Base-by-base conservation (phyloP, 2,329 filamentous ascomycete genomes). In the Phoma sp. region DNA sequence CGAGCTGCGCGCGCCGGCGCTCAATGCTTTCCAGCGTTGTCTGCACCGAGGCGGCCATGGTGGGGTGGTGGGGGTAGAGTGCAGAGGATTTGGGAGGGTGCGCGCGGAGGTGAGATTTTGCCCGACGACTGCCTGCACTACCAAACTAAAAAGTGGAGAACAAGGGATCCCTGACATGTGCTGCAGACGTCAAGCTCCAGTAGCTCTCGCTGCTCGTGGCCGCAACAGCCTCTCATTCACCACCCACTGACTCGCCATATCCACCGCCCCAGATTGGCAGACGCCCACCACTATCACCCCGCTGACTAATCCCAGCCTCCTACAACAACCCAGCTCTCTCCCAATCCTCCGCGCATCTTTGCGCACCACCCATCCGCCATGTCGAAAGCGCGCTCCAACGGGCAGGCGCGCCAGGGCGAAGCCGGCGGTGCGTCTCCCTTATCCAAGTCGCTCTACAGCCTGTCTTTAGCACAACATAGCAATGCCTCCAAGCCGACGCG, bases 1-100 rank as follows among this genome's bases (percentile, higher is more conserved):
- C 90, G 7, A 98, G 86, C 57, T 87, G 82, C 61, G 83, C 79
- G 13, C 90, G 85, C 68, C 93, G 90, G 57, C 83, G 84, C 73
- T 96, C 91, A 37, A 96, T 82, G 66, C 88, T 83, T 39, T 84
- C 78, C 45, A 92, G 81, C 48, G 81, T 82, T 61, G 84, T 80
- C 47, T 76, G 60, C 22, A 60, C 57, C 6, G 66, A 53, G 13
- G 59, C 63, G 9, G 68, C 64, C 70, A 73, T 71, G 22, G 36
- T 40, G 37, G n/a, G 40, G 37, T 25, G 23, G 52, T 37, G n/a
- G 45, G 33, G 40, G 52, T 53, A 41, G 47, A 48, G 38, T 22
- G 29, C 8, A 6, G 40, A 30, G n/a, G 33, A n/a, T 24, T 8
- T 2, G 40, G 32, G 22, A 9, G 30, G 43, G 18, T 50, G 38